phyloP scores from a whole-genome alignment of 2,329 filamentous ascomycete genomes.

The Pseudocercospora musae region DNA sequence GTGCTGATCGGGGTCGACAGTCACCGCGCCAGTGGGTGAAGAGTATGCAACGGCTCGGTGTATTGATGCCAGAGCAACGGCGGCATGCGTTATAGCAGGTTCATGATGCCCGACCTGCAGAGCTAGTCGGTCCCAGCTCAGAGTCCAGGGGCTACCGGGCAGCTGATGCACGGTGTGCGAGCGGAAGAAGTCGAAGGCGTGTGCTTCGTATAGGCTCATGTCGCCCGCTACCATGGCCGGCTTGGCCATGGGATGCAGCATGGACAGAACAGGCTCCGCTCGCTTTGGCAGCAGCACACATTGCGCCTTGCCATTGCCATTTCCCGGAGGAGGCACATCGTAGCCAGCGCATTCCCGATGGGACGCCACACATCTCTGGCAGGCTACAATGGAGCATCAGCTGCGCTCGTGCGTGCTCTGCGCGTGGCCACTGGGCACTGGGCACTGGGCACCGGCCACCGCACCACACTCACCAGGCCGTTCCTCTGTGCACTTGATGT shows the following conservation, averaged over 20 bases:
- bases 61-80: slow-evolving; percentile 16
- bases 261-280: background rate
- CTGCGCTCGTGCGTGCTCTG: background rate
- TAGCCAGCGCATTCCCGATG: slow-evolving; percentile 18
- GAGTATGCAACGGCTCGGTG: slow-evolving; percentile 11
- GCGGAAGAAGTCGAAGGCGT: slow-evolving; percentile 23
- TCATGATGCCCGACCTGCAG: slow-evolving; percentile 18
- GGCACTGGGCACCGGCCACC: no score
- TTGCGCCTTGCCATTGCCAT: slow-evolving; percentile 5
- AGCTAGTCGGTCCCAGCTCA: slow-evolving; percentile 19
- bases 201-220: slow-evolving; percentile 12
- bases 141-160: slow-evolving; percentile 20
- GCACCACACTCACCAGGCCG: slow-evolving; percentile 7
- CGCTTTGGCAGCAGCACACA: slow-evolving; percentile 11
- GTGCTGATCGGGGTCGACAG: slow-evolving; percentile 12
- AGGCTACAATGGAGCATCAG: background rate
- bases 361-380: slow-evolving; percentile 12
- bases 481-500: slow-evolving; percentile 21
- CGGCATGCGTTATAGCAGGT: slow-evolving; percentile 18
- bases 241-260: slow-evolving; percentile 11
- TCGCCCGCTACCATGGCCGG: slow-evolving; percentile 2
- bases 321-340: slow-evolving; percentile 9
- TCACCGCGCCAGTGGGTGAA: background rate
- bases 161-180: slow-evolving; percentile 18
- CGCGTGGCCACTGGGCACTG: background rate